Evolutionary conservation across 2,329 filamentous ascomycete species (phyloP).

Genomic region (Polytolypa hystricis): DNA sequence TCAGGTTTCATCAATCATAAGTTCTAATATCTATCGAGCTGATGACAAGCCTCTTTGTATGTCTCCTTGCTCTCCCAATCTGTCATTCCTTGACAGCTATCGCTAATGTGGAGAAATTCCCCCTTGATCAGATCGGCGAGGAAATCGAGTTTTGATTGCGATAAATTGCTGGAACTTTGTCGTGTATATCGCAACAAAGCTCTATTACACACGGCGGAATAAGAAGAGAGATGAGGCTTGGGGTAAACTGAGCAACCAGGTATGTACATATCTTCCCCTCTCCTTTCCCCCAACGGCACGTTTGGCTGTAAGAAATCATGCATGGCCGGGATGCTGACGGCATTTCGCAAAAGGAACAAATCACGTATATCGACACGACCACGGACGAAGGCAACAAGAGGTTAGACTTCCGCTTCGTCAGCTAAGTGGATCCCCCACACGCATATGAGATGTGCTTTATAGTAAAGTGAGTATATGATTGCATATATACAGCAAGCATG

Average conservation of each 20-base stretch:
- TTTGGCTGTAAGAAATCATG: too few relatives aligned
- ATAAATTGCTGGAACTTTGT: conserved; percentile 40
- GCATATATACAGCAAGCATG: too few relatives aligned
- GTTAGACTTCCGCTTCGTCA: conserved; percentile 8
- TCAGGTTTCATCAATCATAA: conserved; percentile 32
- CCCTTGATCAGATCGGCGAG: conserved; percentile 44
- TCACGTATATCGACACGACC: conserved; percentile 27
- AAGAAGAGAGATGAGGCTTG: conserved; percentile 12
- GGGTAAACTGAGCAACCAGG: background rate
- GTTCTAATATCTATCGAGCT: conserved; percentile 23
- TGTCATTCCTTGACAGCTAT: background rate
- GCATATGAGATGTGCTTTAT: too few relatives aligned
- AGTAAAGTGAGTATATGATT: too few relatives aligned
- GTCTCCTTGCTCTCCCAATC: too few relatives aligned
- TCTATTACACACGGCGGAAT: conserved; percentile 31
- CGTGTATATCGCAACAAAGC: conserved; percentile 37
- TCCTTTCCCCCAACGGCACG: too few relatives aligned
- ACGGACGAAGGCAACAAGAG: conserved; percentile 34
- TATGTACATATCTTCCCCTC: background rate
- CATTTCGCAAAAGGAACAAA: conserved; percentile 19
- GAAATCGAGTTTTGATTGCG: conserved; percentile 47
- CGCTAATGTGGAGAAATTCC: conserved; percentile 46
- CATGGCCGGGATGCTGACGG: conserved; percentile 3
- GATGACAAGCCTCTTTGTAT: background rate
- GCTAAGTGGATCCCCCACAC: background rate